These are phyloP conservation scores for Xylaria sp. DNA, from an alignment of 2,329 filamentous ascomycete genomes.

Conservation along the genomic window DNA sequence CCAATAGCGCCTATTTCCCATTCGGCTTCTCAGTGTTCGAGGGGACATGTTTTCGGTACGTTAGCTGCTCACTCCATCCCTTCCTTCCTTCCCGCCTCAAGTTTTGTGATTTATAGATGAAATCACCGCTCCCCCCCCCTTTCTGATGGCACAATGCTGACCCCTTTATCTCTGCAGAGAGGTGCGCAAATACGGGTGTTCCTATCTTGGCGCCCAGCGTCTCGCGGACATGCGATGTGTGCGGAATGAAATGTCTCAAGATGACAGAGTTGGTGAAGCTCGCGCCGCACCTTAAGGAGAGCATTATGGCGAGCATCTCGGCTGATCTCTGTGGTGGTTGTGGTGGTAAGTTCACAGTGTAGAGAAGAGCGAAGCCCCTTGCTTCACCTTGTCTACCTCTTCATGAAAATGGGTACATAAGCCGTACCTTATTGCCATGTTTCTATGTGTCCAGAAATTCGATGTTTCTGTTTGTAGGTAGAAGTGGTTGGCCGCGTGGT, in stretches of 20 bases:
- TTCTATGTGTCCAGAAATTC: no score
- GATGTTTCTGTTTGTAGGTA: no score
- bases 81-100: background rate
- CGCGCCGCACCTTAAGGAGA: conserved; percentile 21
- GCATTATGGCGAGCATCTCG: conserved; percentile 26
- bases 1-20: conserved; percentile 31
- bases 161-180: conserved; percentile 35
- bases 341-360: conserved; percentile 28
- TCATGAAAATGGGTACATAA: background rate
- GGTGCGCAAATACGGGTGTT: conserved; percentile 49
- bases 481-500: no score
- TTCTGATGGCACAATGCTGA: background rate
- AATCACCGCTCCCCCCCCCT: background rate
- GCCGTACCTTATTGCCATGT: no score
- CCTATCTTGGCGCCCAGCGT: conserved; percentile 50
- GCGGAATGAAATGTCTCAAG: conserved; percentile 46
- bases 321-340: conserved; percentile 29
- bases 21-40: conserved; percentile 36
- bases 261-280: conserved; percentile 36
- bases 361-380: background rate
- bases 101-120: background rate
- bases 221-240: conserved; percentile 51
- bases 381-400: background rate
- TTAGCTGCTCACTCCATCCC: background rate
- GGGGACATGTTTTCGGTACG: conserved; percentile 37